Evolutionary conservation across 2,329 filamentous ascomycete genomes (phyloP).

Genomic region (Colletotrichum sp.): DNA sequence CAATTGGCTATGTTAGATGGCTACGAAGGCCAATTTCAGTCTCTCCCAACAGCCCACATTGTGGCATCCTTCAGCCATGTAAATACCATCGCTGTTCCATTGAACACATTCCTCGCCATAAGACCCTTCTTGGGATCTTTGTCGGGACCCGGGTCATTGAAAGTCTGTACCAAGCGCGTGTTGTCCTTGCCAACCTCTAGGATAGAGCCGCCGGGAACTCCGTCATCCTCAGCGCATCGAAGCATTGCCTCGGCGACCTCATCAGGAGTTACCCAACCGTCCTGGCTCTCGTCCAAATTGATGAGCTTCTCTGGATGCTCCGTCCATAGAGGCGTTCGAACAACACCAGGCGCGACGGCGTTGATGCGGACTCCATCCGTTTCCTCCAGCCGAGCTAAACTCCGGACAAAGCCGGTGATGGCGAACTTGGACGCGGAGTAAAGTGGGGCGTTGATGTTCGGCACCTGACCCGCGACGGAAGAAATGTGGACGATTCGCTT

Average conservation of each 20-base stretch:
- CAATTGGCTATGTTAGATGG: no score
- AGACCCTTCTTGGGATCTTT: conserved; percentile 28
- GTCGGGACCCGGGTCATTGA: conserved; percentile 44
- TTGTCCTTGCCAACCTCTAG: conserved; percentile 40
- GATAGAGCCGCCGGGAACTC: conserved; percentile 41
- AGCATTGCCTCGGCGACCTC: conserved; percentile 51
- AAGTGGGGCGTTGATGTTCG: conserved; percentile 36
- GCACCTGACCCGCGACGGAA: conserved; percentile 38
- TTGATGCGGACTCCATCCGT: conserved; percentile 42
- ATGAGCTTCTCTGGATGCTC: conserved; percentile 48
- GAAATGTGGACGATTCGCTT: conserved; percentile 42
- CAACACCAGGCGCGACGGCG: conserved; percentile 46
- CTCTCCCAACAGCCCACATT: conserved; percentile 26
- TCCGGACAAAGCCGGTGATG: conserved; percentile 43
- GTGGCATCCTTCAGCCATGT: conserved; percentile 26
- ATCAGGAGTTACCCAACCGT: conserved; percentile 44
- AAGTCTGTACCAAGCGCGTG: conserved; percentile 33
- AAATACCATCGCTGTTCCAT: conserved; percentile 30
- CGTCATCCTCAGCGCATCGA: conserved; percentile 34
- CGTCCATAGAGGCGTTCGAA: conserved; percentile 49
- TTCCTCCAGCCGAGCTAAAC: conserved; percentile 35
- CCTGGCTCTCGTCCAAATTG: conserved; percentile 34
- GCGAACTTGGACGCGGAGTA: conserved; percentile 44
- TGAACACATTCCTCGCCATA: conserved; percentile 28
- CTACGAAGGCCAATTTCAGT: neutral